Evolutionary conservation across 2,329 filamentous ascomycete species (phyloP).

Genomic region (Fusarium sp.): DNA sequence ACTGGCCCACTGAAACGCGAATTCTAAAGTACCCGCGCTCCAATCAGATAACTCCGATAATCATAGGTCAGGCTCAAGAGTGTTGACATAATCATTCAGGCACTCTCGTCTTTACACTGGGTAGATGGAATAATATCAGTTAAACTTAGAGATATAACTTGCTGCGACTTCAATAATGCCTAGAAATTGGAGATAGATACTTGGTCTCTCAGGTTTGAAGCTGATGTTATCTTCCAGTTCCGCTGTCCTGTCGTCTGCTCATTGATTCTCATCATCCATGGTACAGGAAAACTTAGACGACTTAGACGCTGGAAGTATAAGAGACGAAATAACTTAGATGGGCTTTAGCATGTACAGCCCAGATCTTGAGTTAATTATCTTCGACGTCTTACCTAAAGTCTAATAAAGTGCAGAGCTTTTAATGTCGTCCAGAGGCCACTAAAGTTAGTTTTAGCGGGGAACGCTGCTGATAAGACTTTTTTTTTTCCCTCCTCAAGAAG

Average conservation of each 20-base stretch:
- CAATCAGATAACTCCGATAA: conserved; percentile 30
- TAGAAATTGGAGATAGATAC: neutral
- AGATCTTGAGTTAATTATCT: neutral
- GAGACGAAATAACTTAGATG: neutral
- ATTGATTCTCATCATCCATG: neutral
- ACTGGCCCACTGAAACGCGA: conserved; percentile 19
- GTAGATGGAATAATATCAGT: neutral
- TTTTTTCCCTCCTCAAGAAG: conserved; percentile 5
- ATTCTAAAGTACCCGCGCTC: conserved; percentile 31
- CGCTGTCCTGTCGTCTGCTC: neutral
- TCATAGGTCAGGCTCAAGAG: neutral
- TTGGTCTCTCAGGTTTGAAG: neutral
- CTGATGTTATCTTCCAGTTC: neutral
- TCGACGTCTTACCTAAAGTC: neutral
- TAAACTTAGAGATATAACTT: neutral
- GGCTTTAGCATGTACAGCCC: neutral
- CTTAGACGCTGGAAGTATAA: neutral
- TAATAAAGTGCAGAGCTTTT: neutral
- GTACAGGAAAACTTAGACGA: neutral
- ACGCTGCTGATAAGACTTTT: conserved; percentile 33
- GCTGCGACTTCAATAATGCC: too few relatives aligned
- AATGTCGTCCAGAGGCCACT: neutral
- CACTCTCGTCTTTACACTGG: neutral
- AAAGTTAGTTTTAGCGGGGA: conserved; percentile 27
- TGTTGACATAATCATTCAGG: conserved; percentile 2